Conservation (phyloP, 2,329 filamentous ascomycete genomes). For the Phialophora tarda region DNA sequence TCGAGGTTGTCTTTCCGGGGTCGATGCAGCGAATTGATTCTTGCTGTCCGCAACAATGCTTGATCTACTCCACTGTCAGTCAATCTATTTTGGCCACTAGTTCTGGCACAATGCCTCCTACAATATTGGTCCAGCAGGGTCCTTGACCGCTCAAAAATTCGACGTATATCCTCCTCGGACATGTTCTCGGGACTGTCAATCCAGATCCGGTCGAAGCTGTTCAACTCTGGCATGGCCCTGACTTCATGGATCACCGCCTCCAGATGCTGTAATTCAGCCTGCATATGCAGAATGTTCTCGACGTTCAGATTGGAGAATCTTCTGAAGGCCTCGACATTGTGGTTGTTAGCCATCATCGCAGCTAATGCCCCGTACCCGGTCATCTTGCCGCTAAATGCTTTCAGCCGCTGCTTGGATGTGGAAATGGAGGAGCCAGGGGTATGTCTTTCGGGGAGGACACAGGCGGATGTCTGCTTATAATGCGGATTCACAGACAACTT, state of each 20-base stretch:
- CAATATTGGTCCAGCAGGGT: conserved; percentile 35
- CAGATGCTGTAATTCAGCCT: conserved; percentile 36
- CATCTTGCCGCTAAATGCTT: conserved; percentile 25
- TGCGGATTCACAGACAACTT: conserved; percentile 23
- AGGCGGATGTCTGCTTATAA: conserved; percentile 32
- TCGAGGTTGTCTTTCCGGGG: conserved; percentile 33
- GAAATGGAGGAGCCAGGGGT: conserved; percentile 22
- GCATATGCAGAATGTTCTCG: conserved; percentile 37
- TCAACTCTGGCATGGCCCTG: conserved; percentile 28
- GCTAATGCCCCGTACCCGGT: conserved; percentile 34
- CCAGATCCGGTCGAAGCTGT: conserved; percentile 35
- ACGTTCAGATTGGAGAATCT: conserved; percentile 34
- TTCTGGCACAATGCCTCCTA: conserved; percentile 14
- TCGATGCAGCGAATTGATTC: conserved; percentile 32
- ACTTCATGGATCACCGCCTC: conserved; percentile 35
- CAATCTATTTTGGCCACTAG: conserved; percentile 4
- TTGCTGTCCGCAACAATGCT: conserved; percentile 33
- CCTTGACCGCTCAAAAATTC: conserved; percentile 35
- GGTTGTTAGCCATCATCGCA: conserved; percentile 34
- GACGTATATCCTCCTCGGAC: conserved; percentile 31
- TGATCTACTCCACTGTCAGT: conserved; percentile 34
- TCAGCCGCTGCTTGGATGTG: neutral
- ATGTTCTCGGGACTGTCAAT: conserved; percentile 32
- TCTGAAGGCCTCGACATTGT: conserved; percentile 33
- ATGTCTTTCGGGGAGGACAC: conserved; percentile 27